Base-by-base conservation (phyloP, 148 eudicot species). In the Agrostemma githago region DNA sequence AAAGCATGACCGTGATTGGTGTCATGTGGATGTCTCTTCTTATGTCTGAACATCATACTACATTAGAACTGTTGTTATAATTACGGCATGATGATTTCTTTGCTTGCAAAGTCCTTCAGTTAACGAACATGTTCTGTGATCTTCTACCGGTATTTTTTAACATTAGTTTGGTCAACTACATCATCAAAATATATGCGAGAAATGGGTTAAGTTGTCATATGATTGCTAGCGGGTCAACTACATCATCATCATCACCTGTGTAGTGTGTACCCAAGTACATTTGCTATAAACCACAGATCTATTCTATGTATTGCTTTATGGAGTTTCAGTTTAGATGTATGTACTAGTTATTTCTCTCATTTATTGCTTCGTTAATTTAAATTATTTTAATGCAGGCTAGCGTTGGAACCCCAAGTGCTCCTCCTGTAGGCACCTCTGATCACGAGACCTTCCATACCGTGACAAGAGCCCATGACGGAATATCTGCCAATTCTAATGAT, bases 321-420 rank as follows among this genome's bases (percentile, higher is more conserved):
- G 21, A 59, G 62, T 11, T 16, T 40, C 20, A 67, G 46, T 44
- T 44, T 67, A 7, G 11, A 42, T 19, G 71, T 6, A 42, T 19
- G 71, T 6, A 67, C 53, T 66, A 66, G 19, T 43, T 19, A 67
- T 19, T 17, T 68, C 56, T 17, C 20, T 66, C 17, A 46, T 21
- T 67, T 67, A 19, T 66, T 15, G 57, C 38, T 44, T 46, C 12
- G 16, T 68, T 68, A 19, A 48, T 9, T 68, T 68, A 46, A 48
- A 53, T 67, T n/a, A 67, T 42, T 42, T 72, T 53, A 9, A 40
- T 76, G 73, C 79, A 80, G 83, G 83, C 69, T 34, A 83, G 81
- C 74, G 86, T 84, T 59, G 96, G 86, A 68, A 79, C 83, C 79
- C 92, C 95, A 0, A 92, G 96, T 88, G 97, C 97, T 70, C 97